Base-by-base conservation (phyloP, 495 filamentous ascomycete species). In the Cercophora sp. region DNA sequence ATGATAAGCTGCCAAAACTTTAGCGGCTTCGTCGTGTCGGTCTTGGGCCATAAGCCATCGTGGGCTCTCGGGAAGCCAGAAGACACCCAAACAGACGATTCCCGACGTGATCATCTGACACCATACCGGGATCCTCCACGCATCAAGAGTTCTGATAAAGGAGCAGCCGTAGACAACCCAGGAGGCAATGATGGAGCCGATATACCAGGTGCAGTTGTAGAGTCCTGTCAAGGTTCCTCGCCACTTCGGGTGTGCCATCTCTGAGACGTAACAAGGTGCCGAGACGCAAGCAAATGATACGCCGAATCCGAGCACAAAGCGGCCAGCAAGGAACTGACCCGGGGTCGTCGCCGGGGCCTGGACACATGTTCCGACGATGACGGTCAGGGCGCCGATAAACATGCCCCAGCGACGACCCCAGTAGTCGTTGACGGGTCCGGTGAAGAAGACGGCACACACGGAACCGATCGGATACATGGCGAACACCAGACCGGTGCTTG, bases 281-380 rank as follows among this genome's bases (percentile, higher is more conserved):
- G 86, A 86, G n/a, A 84, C 78, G 36, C 79, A 76, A 35, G 77
- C 75, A 26, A 87, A 82, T 8, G 78, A 78, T 27, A 87, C 84
- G 9, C 87, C 87, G 54, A 91, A 86, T 1, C 87, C 86, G 13
- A 91, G 76, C 11, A 89, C 59, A 67, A 91, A 90, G 5, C 87
- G 83, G n/a, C 86, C 87, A 16, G 73, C 85, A 64, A 88, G 83
- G 61, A 90, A 88, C 56, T 66, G 76, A 29, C 60, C 61, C 55
- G 48, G 42, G 61, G 39, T 54, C 51, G 45, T 45, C 40, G 64
- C 53, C 11, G 70, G 59, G 2, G 76, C 80, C 61, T 84, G 78
- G 18, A 84, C 64, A 55, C 68, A 65, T 4, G 82, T 80, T n/a
- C 84, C 84, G 26, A 85, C 50, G 43, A 85, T 74, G 59, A 85